These are phyloP conservation scores for Kwoniella dejecticola DNA, from an alignment of 768 basidiomycete genomes.

Conservation along the genomic window DNA sequence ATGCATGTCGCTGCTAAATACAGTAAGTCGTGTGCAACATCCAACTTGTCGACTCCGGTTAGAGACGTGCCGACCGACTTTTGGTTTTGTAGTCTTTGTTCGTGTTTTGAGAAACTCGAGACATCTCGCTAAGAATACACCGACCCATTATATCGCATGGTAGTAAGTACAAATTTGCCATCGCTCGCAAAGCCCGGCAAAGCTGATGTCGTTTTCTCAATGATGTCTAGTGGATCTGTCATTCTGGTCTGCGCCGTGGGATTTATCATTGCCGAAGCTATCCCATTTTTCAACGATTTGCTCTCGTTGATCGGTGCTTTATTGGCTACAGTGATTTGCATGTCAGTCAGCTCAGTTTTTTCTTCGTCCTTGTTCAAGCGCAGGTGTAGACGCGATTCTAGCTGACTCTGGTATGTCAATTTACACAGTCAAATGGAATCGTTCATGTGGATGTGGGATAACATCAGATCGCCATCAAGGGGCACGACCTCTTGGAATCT, in stretches of 20 bases:
- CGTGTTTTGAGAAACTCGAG: conserved; percentile 36
- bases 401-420: too few relatives aligned
- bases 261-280: conserved; percentile 45
- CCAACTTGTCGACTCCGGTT: too few relatives aligned
- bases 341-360: conserved; percentile 20
- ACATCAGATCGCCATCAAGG: conserved; percentile 13
- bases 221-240: conserved; percentile 34
- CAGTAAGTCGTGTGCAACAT: background rate
- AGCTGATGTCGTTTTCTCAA: too few relatives aligned
- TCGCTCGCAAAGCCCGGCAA: too few relatives aligned
- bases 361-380: background rate
- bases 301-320: conserved; percentile 44
- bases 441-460: conserved; percentile 50
- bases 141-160: conserved; percentile 41
- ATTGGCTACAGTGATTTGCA: conserved; percentile 42
- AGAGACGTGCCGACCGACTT: background rate
- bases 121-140: conserved; percentile 37
- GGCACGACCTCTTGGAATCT: conserved; percentile 1
- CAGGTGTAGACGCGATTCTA: background rate
- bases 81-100: conserved; percentile 29
- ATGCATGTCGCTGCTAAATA: conserved; percentile 25
- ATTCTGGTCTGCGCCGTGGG: conserved; percentile 34
- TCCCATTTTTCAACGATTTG: conserved; percentile 48
- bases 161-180: conserved; percentile 29
- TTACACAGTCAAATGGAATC: conserved; percentile 28